A percentile compares a stretch with the other conserved stretches of the same genome.
These are phyloP conservation scores for Lunularia cruciata DNA, from an alignment of 225 moss, liverwort and hornwort species.

Conservation along the genomic window DNA sequence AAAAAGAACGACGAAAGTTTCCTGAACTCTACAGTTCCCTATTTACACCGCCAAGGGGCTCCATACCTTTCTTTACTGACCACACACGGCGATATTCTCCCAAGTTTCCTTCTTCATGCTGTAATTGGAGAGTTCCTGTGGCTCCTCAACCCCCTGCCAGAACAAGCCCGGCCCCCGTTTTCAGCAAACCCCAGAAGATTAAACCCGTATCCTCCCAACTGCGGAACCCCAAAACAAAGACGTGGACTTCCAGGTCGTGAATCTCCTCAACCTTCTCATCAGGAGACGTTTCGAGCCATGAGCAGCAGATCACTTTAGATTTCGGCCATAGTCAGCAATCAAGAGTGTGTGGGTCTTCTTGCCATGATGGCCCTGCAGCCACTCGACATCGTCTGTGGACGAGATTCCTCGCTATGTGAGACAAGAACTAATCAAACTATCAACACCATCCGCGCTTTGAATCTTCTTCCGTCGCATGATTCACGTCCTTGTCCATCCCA, in stretches of 20 bases:
- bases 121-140: too few relatives aligned
- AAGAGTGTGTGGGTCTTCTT: background rate
- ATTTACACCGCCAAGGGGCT: too few relatives aligned
- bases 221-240: background rate
- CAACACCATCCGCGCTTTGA: too few relatives aligned
- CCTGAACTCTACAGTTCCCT: too few relatives aligned
- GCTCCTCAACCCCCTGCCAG: background rate
- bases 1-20: too few relatives aligned
- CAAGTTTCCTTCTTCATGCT: too few relatives aligned
- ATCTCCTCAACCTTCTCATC: background rate
- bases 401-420: background rate
- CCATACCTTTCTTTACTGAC: background rate
- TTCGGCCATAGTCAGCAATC: background rate
- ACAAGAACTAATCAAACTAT: too few relatives aligned
- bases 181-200: background rate
- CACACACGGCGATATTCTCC: background rate
- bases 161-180: background rate
- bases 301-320: background rate
- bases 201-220: background rate
- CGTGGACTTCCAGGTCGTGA: slow-evolving; percentile 14
- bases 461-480: slow-evolving; percentile 8
- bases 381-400: slow-evolving; percentile 10
- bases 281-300: background rate
- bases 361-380: background rate
- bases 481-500: background rate